Base-by-base conservation (phyloP, 352 stramenopile genomes). In the Pythium oligandrum region DNA sequence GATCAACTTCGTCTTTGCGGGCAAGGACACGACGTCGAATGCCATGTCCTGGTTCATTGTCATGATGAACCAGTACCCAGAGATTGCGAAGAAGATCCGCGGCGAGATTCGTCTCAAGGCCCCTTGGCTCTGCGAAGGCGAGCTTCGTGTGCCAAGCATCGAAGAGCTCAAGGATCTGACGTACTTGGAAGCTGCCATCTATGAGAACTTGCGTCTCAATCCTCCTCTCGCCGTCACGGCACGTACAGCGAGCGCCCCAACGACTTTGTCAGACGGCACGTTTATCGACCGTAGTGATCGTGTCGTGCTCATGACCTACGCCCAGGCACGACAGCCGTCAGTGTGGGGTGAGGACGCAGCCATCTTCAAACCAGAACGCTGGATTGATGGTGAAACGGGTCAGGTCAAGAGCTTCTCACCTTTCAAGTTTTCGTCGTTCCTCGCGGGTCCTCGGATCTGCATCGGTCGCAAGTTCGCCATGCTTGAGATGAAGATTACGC, bases 1-100 rank as follows among this genome's bases (percentile, higher is more conserved):
- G 17, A 68, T 90, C 53, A 84, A 71, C 30, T 88, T 92, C 43
- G 68, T 88, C 36, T 78, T 92, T 42, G 83, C 77, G 6, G 83
- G 81, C 42, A 76, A 84, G 33, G 83, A 93, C 65, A 85, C 81
- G n/a, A 89, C 77, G 2, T 74, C 81, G 0, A 68, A 78, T 43
- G 70, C 60, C 11, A 70, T 94, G 57, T 63, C 55, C 26, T 94
- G 83, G 83, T 76, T 88, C 37, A 64, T 89, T 42, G 78, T 88
- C 40, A 76, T 85, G 53, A 62, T 88, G 32, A 70, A 63, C 33
- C 68, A 56, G 10, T 47, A 87, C 43, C 81, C 78, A 2, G 49
- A 83, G 2, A 62, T 85, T 1, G 43, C 75, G 10, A 40, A 57
- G 6, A 83, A 83, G 47, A 85, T 88, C 44, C 67, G 67, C 17